These are phyloP conservation scores for Blastomyces silverae DNA, from an alignment of 2,329 filamentous ascomycete species.

Conservation along the genomic window DNA sequence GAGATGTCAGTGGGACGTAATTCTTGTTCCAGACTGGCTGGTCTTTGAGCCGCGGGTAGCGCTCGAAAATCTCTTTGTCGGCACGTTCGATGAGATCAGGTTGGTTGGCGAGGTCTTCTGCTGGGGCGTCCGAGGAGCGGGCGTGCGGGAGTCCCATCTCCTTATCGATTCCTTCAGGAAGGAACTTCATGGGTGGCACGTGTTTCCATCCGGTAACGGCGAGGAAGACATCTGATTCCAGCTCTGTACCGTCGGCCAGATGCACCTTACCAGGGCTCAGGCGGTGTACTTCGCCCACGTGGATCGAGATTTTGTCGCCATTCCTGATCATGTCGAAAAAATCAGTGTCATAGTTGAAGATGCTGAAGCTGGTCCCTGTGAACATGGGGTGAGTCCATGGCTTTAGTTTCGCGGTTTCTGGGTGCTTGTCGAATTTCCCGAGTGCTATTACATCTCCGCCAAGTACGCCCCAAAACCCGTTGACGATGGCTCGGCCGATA, in stretches of 20 bases:
- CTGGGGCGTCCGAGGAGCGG: slow-evolving; percentile 28
- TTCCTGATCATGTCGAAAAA: slow-evolving; percentile 52
- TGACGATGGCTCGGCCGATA: slow-evolving; percentile 42
- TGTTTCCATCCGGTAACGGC: slow-evolving; percentile 54
- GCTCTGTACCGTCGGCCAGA: slow-evolving; percentile 41
- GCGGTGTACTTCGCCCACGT: slow-evolving; percentile 49
- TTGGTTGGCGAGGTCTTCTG: slow-evolving; percentile 28
- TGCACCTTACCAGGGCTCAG: slow-evolving; percentile 44
- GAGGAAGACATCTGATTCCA: slow-evolving; percentile 49
- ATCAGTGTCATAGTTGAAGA: slow-evolving; percentile 54
- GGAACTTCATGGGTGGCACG: slow-evolving; percentile 45
- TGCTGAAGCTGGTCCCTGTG: slow-evolving; percentile 52
- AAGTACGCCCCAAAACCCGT: slow-evolving; percentile 49
- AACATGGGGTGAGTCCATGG: slow-evolving; percentile 46
- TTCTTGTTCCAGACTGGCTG: slow-evolving; percentile 31
- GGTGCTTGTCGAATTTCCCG: slow-evolving; percentile 43
- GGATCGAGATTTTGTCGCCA: slow-evolving; percentile 50
- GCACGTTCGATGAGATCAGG: slow-evolving; percentile 27
- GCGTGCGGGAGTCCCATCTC: slow-evolving; percentile 44
- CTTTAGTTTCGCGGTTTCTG: slow-evolving; percentile 42
- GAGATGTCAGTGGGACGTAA: slow-evolving; percentile 18
- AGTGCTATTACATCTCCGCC: slow-evolving; percentile 44
- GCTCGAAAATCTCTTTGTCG: slow-evolving; percentile 43
- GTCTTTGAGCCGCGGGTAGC: slow-evolving; percentile 43
- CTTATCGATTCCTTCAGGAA: slow-evolving; percentile 38